Base-by-base conservation (phyloP, 2,329 filamentous ascomycete genomes). In the Mycosphaerelloides madeirae region DNA sequence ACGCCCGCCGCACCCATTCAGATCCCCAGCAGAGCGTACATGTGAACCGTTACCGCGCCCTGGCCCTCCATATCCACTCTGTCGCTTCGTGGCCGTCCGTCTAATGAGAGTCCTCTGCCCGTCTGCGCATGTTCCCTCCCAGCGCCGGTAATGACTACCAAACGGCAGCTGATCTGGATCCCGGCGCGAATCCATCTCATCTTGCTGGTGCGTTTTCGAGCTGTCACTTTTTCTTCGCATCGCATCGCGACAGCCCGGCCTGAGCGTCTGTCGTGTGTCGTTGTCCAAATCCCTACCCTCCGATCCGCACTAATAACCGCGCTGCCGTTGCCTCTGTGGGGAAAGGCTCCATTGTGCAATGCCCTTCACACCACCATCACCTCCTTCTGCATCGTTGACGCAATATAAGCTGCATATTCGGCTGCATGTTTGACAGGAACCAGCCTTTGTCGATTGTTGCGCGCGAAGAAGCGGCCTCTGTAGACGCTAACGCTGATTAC, bases 11-110 rank as follows among this genome's bases (percentile, higher is more conserved):
- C 46, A 42, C 41, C 44, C 41, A 29, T 46, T 49, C 44, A 50
- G 53, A 51, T 42, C 35, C 40, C 43, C 47, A 43, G 36, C 37
- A 12, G 41, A 48, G 22, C 28, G 44, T 50, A 54, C 53, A 52
- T 51, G 52, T 50, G 47, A 47, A 49, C 41, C 54, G 48, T 54
- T 49, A 49, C 46, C 44, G 43, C 43, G 34, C 43, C 40, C 28
- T 14, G 38, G 29, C 43, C 20, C 20, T 19, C 34, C 41, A 28
- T 29, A 44, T 38, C 37, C 28, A 13, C 8, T 20, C 29, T 29
- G 28, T 19, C 38, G 25, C 16, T 13, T 19, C 22, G n/a, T n/a
- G n/a, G n/a, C n/a, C n/a, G n/a, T n/a, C n/a, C n/a, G n/a, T n/a
- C n/a, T n/a, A n/a, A n/a, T n/a, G 31, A 33, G n/a, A 8, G 31